These are phyloP conservation scores for Pleomassaria siparia DNA, from an alignment of 2,329 filamentous ascomycete species.

Conservation along the genomic window DNA sequence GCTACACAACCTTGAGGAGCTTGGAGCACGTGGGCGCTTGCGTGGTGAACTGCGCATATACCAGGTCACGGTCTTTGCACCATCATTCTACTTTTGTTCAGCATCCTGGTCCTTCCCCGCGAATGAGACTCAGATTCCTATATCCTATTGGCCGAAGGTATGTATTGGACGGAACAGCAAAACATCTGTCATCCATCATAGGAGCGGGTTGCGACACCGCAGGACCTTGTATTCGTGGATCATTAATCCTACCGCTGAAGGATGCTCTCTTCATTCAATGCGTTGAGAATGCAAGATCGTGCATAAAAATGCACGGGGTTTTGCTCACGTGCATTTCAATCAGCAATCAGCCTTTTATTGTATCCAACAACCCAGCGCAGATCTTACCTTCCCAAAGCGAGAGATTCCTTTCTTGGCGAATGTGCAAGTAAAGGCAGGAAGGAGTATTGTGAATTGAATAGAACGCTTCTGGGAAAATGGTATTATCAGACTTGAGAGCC, in stretches of 20 bases:
- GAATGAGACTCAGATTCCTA: background rate
- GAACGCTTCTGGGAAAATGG: no score
- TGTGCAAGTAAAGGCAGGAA: no score
- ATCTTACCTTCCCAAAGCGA: slow-evolving; percentile 3
- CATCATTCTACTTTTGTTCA: slow-evolving; percentile 3
- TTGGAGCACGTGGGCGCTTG: slow-evolving; percentile 14
- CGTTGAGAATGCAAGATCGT: background rate
- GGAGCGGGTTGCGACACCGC: slow-evolving; percentile 2
- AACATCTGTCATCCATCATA: slow-evolving; percentile 1
- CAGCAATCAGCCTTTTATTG: background rate
- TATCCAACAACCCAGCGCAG: slow-evolving; percentile 1
- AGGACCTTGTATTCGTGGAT: slow-evolving; percentile 3
- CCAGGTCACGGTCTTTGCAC: slow-evolving; percentile 2
- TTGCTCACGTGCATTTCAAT: background rate
- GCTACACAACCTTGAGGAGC: slow-evolving; percentile 17
- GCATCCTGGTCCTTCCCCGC: slow-evolving; percentile 14
- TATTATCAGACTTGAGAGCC: background rate
- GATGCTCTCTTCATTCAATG: background rate
- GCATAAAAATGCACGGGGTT: background rate
- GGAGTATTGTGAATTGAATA: no score
- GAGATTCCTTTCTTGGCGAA: no score
- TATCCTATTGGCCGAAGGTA: slow-evolving; percentile 1
- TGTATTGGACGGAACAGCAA: background rate
- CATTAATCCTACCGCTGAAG: background rate
- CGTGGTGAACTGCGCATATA: slow-evolving; percentile 5